Conservation (phyloP, 495 filamentous ascomycete genomes). For the Hypoxylon crocopeplum region DNA sequence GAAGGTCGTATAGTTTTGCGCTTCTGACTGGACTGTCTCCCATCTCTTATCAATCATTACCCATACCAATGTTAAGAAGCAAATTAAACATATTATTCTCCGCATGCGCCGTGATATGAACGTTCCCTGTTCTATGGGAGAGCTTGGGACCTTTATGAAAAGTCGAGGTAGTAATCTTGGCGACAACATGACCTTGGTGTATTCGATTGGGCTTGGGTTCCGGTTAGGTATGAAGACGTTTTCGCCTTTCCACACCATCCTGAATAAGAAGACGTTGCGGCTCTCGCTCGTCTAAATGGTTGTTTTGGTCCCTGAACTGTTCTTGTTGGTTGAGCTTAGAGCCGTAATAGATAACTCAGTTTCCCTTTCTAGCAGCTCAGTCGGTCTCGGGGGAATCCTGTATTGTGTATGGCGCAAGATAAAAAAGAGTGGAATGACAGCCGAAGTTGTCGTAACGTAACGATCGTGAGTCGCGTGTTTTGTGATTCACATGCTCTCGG, state of each 20-base stretch:
- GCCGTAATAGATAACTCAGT: too few relatives aligned
- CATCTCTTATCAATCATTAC: constrained; percentile 21
- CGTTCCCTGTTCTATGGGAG: constrained; percentile 35
- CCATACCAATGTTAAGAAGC: constrained; percentile 32
- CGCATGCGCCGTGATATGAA: constrained; percentile 32
- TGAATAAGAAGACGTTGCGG: neutral
- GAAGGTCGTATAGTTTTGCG: constrained; percentile 21
- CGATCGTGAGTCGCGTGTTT: constrained; percentile 32
- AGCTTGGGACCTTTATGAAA: constrained; percentile 32
- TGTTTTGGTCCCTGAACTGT: neutral
- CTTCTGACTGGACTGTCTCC: constrained; percentile 22
- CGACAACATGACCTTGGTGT: constrained; percentile 29
- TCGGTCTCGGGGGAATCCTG: neutral
- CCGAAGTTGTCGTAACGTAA: constrained; percentile 31
- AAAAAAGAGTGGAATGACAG: constrained; percentile 32
- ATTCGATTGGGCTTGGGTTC: constrained; percentile 22
- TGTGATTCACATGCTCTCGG: constrained; percentile 18
- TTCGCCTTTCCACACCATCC: constrained; percentile 29
- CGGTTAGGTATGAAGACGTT: constrained; percentile 23
- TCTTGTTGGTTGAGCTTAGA: neutral
- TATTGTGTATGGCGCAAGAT: constrained; percentile 9
- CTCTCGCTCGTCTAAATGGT: too few relatives aligned
- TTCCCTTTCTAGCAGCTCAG: constrained; percentile 16
- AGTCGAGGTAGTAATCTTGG: constrained; percentile 35
- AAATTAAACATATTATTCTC: constrained; percentile 29